These are phyloP conservation scores for Brachypodium distachyon DNA, from an alignment of 202 grass and related monocot species.

Conservation along the genomic window DNA sequence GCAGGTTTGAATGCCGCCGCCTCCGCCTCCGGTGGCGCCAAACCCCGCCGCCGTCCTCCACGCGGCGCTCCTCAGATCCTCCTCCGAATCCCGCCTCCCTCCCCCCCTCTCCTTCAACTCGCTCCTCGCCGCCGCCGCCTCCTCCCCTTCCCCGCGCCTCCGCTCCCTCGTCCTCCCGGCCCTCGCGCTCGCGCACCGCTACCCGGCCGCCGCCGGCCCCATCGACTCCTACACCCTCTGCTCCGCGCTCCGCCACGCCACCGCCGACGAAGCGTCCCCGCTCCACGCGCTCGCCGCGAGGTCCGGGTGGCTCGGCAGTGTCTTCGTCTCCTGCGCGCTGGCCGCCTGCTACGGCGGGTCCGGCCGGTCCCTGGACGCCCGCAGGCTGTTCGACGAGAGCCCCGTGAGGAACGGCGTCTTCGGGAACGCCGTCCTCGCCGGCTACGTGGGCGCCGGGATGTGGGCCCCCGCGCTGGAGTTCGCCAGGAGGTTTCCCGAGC, in stretches of 20 bases:
- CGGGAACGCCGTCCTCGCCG: constrained; percentile 36
- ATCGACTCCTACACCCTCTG: constrained; percentile 61
- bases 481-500: constrained; percentile 18
- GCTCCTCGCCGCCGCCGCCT: constrained; percentile 33
- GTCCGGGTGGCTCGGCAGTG: constrained; percentile 45
- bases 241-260: constrained; percentile 34
- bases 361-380: constrained; percentile 23
- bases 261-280: neutral
- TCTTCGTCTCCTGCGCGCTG: constrained; percentile 57
- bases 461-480: constrained; percentile 23
- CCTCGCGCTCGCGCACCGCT: constrained; percentile 36
- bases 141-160: constrained; percentile 22
- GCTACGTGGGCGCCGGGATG: constrained; percentile 20
- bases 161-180: constrained; percentile 29
- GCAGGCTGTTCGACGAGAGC: constrained; percentile 53
- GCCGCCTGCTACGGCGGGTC: constrained; percentile 34
- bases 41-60: constrained; percentile 41
- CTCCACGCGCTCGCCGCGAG: constrained; percentile 33
- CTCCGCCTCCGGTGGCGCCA: neutral
- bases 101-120: constrained; percentile 27
- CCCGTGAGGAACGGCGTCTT: constrained; percentile 38
- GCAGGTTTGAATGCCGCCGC: constrained; percentile 8
- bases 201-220: constrained; percentile 2
- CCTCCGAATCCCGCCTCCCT: constrained; percentile 19
- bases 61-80: constrained; percentile 22